Evolutionary conservation across 2,329 filamentous ascomycete genomes (phyloP).

Genomic region (Nemania abortiva): DNA sequence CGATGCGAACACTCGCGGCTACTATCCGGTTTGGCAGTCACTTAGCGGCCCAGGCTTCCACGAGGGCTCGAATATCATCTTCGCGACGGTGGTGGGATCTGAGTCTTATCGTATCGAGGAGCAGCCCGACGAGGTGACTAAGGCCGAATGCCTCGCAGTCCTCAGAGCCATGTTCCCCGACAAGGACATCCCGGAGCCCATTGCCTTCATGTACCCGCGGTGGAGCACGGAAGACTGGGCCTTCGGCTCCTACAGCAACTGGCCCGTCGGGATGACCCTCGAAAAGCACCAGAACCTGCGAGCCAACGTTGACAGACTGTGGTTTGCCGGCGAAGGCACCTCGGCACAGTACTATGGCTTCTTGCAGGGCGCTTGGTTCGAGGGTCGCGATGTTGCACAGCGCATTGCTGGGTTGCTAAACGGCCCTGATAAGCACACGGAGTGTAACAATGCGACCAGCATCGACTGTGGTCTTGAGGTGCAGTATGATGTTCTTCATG

Average conservation of each 20-base stretch:
- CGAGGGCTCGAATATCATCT: constrained; percentile 72
- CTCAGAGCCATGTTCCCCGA: constrained; percentile 72
- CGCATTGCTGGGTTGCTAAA: constrained; percentile 56
- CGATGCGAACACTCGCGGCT: constrained; percentile 56
- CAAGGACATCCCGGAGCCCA: constrained; percentile 68
- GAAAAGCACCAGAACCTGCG: constrained; percentile 76
- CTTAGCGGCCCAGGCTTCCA: constrained; percentile 69
- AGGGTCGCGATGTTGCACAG: constrained; percentile 64
- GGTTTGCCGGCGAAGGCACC: constrained; percentile 74
- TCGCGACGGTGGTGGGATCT: constrained; percentile 70
- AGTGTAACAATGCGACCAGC: constrained; percentile 44
- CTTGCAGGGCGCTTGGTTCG: constrained; percentile 71
- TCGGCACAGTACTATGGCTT: constrained; percentile 74
- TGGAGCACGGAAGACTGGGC: constrained; percentile 63
- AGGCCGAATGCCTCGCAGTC: constrained; percentile 67
- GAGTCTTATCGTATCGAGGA: constrained; percentile 70
- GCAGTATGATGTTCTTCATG: constrained; percentile 51
- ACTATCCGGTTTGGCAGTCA: constrained; percentile 73
- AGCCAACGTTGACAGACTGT: constrained; percentile 71
- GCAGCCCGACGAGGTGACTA: constrained; percentile 69
- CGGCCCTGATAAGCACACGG: constrained; percentile 16
- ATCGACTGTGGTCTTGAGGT: constrained; percentile 45
- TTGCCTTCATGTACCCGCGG: constrained; percentile 70
- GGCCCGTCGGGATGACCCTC: constrained; percentile 72
- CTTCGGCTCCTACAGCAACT: constrained; percentile 75